Conservation (phyloP, 2,329 filamentous ascomycete genomes). For the Hyphodiscus sp. region DNA sequence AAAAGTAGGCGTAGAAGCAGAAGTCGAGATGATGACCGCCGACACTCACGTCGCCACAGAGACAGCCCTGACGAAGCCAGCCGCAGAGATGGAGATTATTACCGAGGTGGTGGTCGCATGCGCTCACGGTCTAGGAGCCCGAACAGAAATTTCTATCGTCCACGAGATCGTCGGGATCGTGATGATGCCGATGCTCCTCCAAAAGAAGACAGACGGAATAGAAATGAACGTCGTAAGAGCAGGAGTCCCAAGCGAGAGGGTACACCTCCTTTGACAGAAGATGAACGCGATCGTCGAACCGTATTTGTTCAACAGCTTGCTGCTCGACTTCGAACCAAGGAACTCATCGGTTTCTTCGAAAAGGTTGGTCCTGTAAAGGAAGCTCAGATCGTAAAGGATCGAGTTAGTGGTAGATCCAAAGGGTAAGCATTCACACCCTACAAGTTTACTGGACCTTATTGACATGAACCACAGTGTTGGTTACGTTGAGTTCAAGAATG, state of each 20-base stretch:
- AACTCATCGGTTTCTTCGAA: slow-evolving; percentile 92
- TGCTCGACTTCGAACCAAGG: slow-evolving; percentile 83
- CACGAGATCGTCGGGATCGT: slow-evolving; percentile 42
- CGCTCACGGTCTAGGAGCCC: slow-evolving; percentile 70
- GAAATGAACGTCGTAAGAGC: slow-evolving; percentile 34
- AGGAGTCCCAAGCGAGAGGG: slow-evolving; percentile 39
- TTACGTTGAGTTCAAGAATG: slow-evolving; percentile 97
- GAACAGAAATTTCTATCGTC: slow-evolving; percentile 46
- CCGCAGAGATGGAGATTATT: slow-evolving; percentile 59
- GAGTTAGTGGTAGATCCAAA: slow-evolving; percentile 94
- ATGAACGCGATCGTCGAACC: slow-evolving; percentile 92
- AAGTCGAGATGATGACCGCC: slow-evolving; percentile 70
- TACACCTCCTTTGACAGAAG: slow-evolving; percentile 77
- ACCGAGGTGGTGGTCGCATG: slow-evolving; percentile 56
- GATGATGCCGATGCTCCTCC: slow-evolving; percentile 44
- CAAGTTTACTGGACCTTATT: slow-evolving; percentile 27
- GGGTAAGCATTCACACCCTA: slow-evolving; percentile 55
- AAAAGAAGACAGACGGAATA: slow-evolving; percentile 36
- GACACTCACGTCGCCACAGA: slow-evolving; percentile 67
- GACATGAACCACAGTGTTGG: slow-evolving; percentile 64
- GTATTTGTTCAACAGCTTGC: slow-evolving; percentile 98
- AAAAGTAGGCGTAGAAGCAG: slow-evolving; percentile 76
- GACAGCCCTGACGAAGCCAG: slow-evolving; percentile 40
- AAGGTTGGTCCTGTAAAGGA: slow-evolving; percentile 92
- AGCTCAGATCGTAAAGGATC: slow-evolving; percentile 96